A percentile compares a stretch with the other conserved stretches of the same genome.
These are phyloP conservation scores for Colletotrichum noveboracense DNA, from an alignment of 2,329 filamentous ascomycete species.

Conservation along the genomic window DNA sequence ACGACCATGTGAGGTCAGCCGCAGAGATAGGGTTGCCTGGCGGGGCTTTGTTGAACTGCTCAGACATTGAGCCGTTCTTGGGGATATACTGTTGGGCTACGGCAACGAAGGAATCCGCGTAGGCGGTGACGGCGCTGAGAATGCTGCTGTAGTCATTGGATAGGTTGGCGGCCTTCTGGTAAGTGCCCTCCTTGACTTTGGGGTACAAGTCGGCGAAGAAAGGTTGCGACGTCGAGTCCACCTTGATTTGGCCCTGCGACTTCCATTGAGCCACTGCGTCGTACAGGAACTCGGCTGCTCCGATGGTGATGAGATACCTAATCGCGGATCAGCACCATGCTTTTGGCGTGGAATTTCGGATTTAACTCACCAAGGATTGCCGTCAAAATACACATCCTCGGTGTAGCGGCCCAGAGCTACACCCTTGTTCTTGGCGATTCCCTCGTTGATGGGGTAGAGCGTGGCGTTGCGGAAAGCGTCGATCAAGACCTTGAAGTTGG, in stretches of 20 bases:
- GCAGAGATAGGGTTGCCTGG: slow-evolving; percentile 47
- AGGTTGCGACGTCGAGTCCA: slow-evolving; percentile 55
- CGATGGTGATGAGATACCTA: slow-evolving; percentile 55
- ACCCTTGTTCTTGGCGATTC: slow-evolving; percentile 47
- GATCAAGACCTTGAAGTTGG: slow-evolving; percentile 61
- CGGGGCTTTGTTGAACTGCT: slow-evolving; percentile 51
- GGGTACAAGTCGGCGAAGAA: slow-evolving; percentile 61
- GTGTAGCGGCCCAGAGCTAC: slow-evolving; percentile 51
- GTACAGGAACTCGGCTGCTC: slow-evolving; percentile 64
- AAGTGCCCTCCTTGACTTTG: slow-evolving; percentile 51
- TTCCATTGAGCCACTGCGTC: slow-evolving; percentile 61
- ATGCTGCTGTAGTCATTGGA: slow-evolving; percentile 43
- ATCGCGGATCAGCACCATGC: neutral
- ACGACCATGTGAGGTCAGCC: slow-evolving; percentile 57
- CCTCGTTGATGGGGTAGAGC: slow-evolving; percentile 57
- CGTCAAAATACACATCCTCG: slow-evolving; percentile 59
- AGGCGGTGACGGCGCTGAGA: slow-evolving; percentile 50
- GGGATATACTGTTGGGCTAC: slow-evolving; percentile 53
- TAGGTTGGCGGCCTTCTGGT: slow-evolving; percentile 38
- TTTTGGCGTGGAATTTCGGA: neutral
- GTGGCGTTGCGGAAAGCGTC: slow-evolving; percentile 56
- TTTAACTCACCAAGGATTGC: slow-evolving; percentile 55
- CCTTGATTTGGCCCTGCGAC: slow-evolving; percentile 47
- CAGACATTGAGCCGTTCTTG: slow-evolving; percentile 48
- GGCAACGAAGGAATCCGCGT: slow-evolving; percentile 60